Percentiles rank a stretch among this genome's conserved stretches.
Conservation (phyloP, 1,284 basidiomycete species). For the Coriolopsis trogii region DNA sequence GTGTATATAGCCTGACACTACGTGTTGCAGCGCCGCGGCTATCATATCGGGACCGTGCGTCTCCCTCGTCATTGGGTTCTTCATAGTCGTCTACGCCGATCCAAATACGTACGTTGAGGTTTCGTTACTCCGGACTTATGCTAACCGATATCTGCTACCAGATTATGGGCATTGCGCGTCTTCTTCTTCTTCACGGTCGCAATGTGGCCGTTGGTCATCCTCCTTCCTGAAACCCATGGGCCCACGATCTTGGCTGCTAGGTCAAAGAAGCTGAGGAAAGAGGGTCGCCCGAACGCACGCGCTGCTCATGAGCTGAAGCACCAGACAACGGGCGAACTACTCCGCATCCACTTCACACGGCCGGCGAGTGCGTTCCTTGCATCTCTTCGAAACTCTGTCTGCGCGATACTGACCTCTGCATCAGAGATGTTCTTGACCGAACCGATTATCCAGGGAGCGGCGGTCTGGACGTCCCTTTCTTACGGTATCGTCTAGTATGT, state of each 20-base stretch:
- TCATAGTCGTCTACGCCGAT: conserved; percentile 25
- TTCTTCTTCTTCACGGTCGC: conserved; percentile 29
- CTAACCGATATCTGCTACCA: background rate
- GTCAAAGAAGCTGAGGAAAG: conserved; percentile 22
- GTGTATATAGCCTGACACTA: background rate
- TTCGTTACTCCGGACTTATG: background rate
- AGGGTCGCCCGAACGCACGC: conserved; percentile 23
- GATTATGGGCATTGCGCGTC: conserved; percentile 31
- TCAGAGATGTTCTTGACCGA: conserved; percentile 32
- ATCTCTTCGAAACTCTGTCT: background rate
- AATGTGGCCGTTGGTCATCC: conserved; percentile 27
- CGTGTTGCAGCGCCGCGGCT: conserved; percentile 16
- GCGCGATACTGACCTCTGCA: background rate
- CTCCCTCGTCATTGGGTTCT: conserved; percentile 30
- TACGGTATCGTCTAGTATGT: conserved; percentile 36
- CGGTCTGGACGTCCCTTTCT: conserved; percentile 30
- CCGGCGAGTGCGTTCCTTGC: conserved; percentile 25
- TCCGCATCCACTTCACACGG: conserved; percentile 26
- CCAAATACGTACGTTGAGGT: conserved; percentile 14
- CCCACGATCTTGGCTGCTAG: conserved; percentile 29
- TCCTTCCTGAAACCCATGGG: conserved; percentile 32
- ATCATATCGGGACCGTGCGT: conserved; percentile 28
- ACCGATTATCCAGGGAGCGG: conserved; percentile 32
- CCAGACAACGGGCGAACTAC: conserved; percentile 19
- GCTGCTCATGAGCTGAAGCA: conserved; percentile 29